Evolutionary conservation across 2,329 filamentous ascomycete species (phyloP).

Genomic region (Colletotrichum ledebouriae): DNA sequence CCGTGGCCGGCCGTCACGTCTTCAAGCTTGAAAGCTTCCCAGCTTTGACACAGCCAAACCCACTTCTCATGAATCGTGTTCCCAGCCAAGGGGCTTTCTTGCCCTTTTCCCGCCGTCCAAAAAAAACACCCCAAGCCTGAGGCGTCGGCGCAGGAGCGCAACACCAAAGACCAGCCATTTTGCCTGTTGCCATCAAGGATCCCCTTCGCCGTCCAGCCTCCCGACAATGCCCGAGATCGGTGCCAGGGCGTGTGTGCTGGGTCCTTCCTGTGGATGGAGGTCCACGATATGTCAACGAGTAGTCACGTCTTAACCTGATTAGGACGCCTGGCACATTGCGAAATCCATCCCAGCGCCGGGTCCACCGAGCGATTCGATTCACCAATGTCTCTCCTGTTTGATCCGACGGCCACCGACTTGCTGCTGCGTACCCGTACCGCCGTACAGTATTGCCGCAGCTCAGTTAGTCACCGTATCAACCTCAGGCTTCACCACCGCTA

Average conservation of each 20-base stretch:
- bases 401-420: constrained; percentile 27
- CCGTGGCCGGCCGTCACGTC: constrained; percentile 31
- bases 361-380: constrained; percentile 37
- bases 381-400: constrained; percentile 40
- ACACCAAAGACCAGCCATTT: constrained; percentile 17
- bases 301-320: constrained; percentile 39
- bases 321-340: constrained; percentile 39
- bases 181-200: constrained; percentile 15
- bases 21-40: constrained; percentile 25
- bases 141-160: not conserved
- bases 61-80: constrained; percentile 43
- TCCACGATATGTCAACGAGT: constrained; percentile 40
- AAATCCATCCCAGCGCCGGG: constrained; percentile 35
- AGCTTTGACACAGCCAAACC: constrained; percentile 36
- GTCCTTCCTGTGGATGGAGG: constrained; percentile 22
- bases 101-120: not conserved
- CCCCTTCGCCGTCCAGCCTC: constrained; percentile 36
- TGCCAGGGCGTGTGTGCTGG: constrained; percentile 37
- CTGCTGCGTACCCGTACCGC: not conserved
- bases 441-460: constrained; percentile 9
- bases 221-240: constrained; percentile 43
- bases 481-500: constrained; percentile 32
- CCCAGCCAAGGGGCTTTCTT: constrained; percentile 26
- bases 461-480: constrained; percentile 23
- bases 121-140: constrained; percentile 5